A percentile compares a stretch with the other conserved stretches of the same genome.
These are phyloP conservation scores for Phytophthora uliginosa DNA, from an alignment of 352 stramenopile genomes.

Conservation along the genomic window DNA sequence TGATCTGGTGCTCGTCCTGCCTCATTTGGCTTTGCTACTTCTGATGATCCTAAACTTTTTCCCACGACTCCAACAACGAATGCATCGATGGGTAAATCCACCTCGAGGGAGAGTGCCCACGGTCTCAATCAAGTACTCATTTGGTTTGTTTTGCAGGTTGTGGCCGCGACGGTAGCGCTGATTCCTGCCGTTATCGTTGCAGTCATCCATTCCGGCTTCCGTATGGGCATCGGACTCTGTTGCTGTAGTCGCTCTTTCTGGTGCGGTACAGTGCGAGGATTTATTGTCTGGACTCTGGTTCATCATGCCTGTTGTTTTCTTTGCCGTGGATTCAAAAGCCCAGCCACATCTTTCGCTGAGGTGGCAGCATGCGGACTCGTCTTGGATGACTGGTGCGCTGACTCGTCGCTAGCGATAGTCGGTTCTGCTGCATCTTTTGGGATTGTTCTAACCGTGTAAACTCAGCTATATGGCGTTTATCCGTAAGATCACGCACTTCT, in stretches of 20 bases:
- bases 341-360: not conserved
- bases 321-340: not conserved
- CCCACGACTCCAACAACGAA: not conserved
- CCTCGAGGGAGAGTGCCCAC: not conserved
- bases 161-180: constrained; percentile 5
- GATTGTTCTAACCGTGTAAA: not conserved
- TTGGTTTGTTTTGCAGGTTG: constrained; percentile 2
- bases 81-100: not conserved
- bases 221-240: constrained; percentile 29
- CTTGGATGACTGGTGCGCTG: not conserved
- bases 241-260: constrained; percentile 28
- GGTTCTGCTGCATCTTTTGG: not conserved
- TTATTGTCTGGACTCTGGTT: too few species aligned
- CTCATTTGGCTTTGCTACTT: not conserved
- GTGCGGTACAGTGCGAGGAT: too few species aligned
- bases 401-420: not conserved
- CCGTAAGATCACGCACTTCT: not conserved
- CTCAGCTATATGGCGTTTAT: not conserved
- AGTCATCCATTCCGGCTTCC: constrained; percentile 30
- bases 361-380: not conserved
- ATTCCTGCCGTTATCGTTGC: constrained; percentile 8
- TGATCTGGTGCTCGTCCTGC: not conserved
- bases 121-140: not conserved
- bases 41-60: not conserved
- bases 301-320: too few species aligned